Percentiles rank a stretch among this genome's conserved stretches.
phyloP scores from a whole-genome alignment of 129 eudicot genomes.

The Pulicaria dysenterica region DNA sequence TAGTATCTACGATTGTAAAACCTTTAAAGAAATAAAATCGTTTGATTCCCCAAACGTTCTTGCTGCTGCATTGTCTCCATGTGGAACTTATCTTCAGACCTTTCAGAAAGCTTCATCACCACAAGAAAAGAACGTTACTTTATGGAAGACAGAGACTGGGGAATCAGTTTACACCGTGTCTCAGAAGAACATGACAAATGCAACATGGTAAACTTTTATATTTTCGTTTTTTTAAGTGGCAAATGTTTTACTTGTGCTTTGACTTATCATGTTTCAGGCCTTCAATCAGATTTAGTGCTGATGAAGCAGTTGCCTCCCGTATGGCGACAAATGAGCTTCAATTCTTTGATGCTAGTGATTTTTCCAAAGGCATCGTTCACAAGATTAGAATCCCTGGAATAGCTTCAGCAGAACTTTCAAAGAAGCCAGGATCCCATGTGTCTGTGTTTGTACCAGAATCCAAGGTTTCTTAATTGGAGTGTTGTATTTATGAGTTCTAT shows the following conservation, averaged over 20 bases:
- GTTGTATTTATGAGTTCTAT: conserved; percentile 7
- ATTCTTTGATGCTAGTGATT: conserved; percentile 68
- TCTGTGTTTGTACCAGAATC: conserved; percentile 95
- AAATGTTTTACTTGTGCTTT: conserved; percentile 10
- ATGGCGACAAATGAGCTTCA: conserved; percentile 91
- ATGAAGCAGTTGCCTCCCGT: conserved; percentile 83
- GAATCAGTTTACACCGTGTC: conserved; percentile 57
- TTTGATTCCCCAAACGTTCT: conserved; percentile 59
- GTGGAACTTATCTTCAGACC: conserved; percentile 87
- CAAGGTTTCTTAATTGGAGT: conserved; percentile 54
- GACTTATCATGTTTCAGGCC: conserved; percentile 58
- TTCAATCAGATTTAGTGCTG: conserved; percentile 61
- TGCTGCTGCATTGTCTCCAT: conserved; percentile 77
- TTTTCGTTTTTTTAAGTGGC: conserved; percentile 13
- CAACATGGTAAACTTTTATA: conserved; percentile 57
- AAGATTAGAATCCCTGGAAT: conserved; percentile 77
- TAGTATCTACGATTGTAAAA: conserved; percentile 67
- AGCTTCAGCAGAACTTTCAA: conserved; percentile 77
- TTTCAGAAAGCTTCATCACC: conserved; percentile 72
- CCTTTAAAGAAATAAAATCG: conserved; percentile 52
- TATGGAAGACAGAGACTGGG: conserved; percentile 75
- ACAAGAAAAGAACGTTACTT: conserved; percentile 70
- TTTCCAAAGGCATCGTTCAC: conserved; percentile 73
- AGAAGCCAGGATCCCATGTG: conserved; percentile 72
- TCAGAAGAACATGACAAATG: conserved; percentile 85